Evolutionary conservation across 768 basidiomycete genomes (phyloP).

Genomic region (Calocera cornea): DNA sequence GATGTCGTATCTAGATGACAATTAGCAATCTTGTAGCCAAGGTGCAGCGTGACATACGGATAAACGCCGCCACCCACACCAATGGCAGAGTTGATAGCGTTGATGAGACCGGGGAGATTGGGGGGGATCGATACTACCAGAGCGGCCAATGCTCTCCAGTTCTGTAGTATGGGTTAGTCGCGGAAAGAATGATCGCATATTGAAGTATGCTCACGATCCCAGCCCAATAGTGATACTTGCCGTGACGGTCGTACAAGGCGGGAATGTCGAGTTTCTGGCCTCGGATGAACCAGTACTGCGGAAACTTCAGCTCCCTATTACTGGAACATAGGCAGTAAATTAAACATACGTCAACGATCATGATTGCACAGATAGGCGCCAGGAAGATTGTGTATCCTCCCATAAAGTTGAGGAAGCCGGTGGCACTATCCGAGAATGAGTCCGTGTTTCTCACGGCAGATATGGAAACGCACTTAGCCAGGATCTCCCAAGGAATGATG

Average conservation of each 20-base stretch:
- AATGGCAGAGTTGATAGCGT: conserved; percentile 54
- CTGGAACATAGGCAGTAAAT: neutral
- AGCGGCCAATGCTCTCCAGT: conserved; percentile 66
- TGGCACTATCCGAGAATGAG: conserved; percentile 27
- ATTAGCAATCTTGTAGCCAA: neutral
- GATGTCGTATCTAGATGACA: conserved; percentile 33
- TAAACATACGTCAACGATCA: conserved; percentile 40
- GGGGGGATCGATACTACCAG: conserved; percentile 55
- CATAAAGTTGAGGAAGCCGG: conserved; percentile 65
- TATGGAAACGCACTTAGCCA: conserved; percentile 30
- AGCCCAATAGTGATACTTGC: conserved; percentile 58
- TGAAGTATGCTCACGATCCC: conserved; percentile 45
- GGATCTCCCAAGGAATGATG: conserved; percentile 56
- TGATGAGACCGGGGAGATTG: conserved; percentile 62
- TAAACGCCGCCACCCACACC: conserved; percentile 42
- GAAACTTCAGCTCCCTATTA: neutral
- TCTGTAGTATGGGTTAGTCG: conserved; percentile 31
- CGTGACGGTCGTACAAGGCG: conserved; percentile 67
- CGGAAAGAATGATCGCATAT: neutral
- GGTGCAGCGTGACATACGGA: conserved; percentile 25
- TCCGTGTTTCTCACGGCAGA: conserved; percentile 4
- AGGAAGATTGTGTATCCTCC: conserved; percentile 75
- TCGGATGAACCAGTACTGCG: conserved; percentile 67
- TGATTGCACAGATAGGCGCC: conserved; percentile 70
- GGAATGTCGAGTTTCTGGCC: conserved; percentile 60